phyloP scores from a whole-genome alignment of 257 asterid genomes.

The Penstemon barbatus region DNA sequence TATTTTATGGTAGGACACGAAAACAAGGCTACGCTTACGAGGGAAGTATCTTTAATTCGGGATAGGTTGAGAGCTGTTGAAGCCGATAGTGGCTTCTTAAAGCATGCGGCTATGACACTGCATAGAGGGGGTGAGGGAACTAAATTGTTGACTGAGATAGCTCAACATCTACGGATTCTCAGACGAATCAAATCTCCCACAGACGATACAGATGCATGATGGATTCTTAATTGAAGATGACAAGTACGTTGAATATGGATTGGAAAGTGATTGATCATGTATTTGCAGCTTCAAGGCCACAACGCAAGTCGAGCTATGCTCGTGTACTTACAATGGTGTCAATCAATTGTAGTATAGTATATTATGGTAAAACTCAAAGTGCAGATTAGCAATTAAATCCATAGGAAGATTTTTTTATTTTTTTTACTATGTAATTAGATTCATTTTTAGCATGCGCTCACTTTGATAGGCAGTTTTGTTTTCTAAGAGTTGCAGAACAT shows the following conservation, averaged over 20 bases:
- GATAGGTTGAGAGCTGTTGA: slow-evolving; percentile 76
- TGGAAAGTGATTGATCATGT: not conserved
- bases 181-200: slow-evolving; percentile 39
- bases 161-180: slow-evolving; percentile 65
- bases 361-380: not conserved
- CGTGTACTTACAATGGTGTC: not conserved
- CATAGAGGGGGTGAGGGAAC: slow-evolving; percentile 73
- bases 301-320: not conserved
- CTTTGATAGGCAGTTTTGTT: not conserved
- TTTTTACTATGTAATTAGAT: too few relatives aligned
- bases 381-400: not conserved
- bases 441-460: not conserved
- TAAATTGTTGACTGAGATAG: slow-evolving; percentile 75
- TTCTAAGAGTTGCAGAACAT: not conserved
- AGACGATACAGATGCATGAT: slow-evolving; percentile 26
- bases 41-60: slow-evolving; percentile 60
- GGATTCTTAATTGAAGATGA: not conserved
- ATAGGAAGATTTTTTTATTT: too few relatives aligned
- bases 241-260: not conserved
- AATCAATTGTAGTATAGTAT: not conserved
- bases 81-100: slow-evolving; percentile 83
- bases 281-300: not conserved
- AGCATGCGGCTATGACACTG: slow-evolving; percentile 75
- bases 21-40: slow-evolving; percentile 42
- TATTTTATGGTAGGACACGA: slow-evolving; percentile 33